Conservation (phyloP, 805 yeast species). For the Candida berthetii region DNA sequence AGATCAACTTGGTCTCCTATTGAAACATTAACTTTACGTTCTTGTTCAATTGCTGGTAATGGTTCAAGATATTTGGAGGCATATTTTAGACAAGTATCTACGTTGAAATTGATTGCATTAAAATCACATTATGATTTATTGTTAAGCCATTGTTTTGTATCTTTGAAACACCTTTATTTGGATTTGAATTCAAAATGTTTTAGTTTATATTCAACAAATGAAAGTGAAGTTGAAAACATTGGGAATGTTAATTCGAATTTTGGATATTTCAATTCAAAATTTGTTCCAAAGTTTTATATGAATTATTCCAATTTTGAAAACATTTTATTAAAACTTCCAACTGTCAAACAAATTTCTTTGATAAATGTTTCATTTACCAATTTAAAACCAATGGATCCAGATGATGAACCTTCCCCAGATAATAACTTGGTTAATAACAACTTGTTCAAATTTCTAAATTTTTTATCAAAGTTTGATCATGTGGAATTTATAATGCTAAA, state of each 20-base stretch:
- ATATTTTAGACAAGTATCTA: conserved; percentile 34
- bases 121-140: conserved; percentile 41
- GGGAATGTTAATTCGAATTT: conserved; percentile 18
- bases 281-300: conserved; percentile 21
- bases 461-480: conserved; percentile 23
- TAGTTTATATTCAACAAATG: conserved; percentile 14
- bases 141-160: conserved; percentile 38
- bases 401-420: conserved; percentile 15
- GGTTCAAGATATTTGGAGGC: conserved; percentile 28
- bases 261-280: conserved; percentile 18
- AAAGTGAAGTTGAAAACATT: conserved; percentile 10
- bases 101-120: conserved; percentile 31
- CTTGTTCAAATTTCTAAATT: conserved; percentile 25
- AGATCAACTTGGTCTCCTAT: conserved; percentile 25
- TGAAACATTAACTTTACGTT: conserved; percentile 22
- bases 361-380: conserved; percentile 20
- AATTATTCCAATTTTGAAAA: conserved; percentile 15
- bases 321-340: conserved; percentile 13
- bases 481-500: conserved; percentile 30
- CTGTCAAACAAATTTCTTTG: conserved; percentile 10
- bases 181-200: conserved; percentile 46
- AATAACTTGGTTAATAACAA: conserved; percentile 29
- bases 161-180: conserved; percentile 31
- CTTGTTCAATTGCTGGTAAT: conserved; percentile 29
- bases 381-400: conserved; percentile 17